A percentile compares a stretch with the other conserved stretches of the same genome.
Evolutionary conservation across 768 basidiomycete species (phyloP).

Genomic region (Phylloporus sp.): DNA sequence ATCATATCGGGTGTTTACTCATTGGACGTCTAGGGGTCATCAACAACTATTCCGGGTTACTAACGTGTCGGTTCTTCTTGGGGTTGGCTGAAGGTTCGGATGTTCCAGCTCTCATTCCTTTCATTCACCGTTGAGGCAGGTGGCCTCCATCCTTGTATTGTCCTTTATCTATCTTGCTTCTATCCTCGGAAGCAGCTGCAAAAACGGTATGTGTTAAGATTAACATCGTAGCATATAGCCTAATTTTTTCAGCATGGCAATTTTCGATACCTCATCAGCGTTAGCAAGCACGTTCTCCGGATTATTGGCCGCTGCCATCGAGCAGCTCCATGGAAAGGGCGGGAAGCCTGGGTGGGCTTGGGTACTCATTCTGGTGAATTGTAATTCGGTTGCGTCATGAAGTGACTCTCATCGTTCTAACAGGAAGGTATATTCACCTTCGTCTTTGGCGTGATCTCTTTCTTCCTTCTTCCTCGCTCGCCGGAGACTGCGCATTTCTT

Average conservation of each 20-base stretch:
- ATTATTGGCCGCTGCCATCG: conserved; percentile 52
- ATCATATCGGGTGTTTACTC: background rate
- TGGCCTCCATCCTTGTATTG: conserved; percentile 52
- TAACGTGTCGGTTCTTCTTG: conserved; percentile 42
- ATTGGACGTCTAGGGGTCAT: conserved; percentile 35
- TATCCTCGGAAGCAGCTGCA: conserved; percentile 29
- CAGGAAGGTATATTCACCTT: conserved; percentile 45
- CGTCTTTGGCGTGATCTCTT: conserved; percentile 47
- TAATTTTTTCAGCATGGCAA: conserved; percentile 24
- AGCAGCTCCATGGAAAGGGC: conserved; percentile 47
- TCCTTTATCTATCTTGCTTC: conserved; percentile 51
- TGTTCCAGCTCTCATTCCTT: background rate
- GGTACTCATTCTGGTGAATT: conserved; percentile 47
- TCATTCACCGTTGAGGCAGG: conserved; percentile 29
- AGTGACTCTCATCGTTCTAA: background rate
- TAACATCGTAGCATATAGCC: background rate
- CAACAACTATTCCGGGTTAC: conserved; percentile 47
- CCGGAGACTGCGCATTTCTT: conserved; percentile 38
- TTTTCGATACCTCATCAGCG: conserved; percentile 36
- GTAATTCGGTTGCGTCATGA: background rate
- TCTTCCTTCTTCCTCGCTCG: conserved; percentile 43
- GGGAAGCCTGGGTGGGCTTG: conserved; percentile 56
- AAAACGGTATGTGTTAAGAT: conserved; percentile 23
- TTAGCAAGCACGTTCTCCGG: conserved; percentile 57
- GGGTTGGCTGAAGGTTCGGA: conserved; percentile 55